phyloP scores from a whole-genome alignment of 1,139 yeast species.

The Nakaseomyces delphensis region DNA sequence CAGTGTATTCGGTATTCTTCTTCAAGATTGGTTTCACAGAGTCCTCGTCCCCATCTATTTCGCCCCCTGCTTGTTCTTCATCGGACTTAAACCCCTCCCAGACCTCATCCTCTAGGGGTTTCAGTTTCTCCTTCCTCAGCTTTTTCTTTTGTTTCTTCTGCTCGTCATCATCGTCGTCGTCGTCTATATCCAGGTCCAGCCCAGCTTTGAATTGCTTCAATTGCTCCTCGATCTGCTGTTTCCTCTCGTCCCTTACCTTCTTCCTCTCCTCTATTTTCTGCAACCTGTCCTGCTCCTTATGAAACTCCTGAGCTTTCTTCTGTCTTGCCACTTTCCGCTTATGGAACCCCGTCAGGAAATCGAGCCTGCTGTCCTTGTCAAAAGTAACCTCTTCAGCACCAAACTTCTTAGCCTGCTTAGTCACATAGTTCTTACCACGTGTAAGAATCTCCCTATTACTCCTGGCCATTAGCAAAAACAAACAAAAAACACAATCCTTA shows the following conservation, averaged over 20 bases:
- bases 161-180: slow-evolving; percentile 28
- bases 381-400: slow-evolving; percentile 73
- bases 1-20: slow-evolving; percentile 35
- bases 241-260: slow-evolving; percentile 51
- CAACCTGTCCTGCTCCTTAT: slow-evolving; percentile 66
- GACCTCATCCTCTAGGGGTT: slow-evolving; percentile 26
- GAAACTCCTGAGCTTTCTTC: slow-evolving; percentile 70
- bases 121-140: neutral
- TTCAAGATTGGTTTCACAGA: slow-evolving; percentile 36
- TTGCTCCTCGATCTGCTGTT: slow-evolving; percentile 54
- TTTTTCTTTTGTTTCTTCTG: slow-evolving; percentile 17
- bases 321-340: slow-evolving; percentile 83
- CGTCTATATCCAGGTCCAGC: slow-evolving; percentile 36
- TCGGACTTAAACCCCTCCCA: slow-evolving; percentile 39
- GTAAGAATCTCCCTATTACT: slow-evolving; percentile 76
- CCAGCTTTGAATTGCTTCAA: slow-evolving; percentile 50
- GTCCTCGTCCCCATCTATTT: slow-evolving; percentile 20
- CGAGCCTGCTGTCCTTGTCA: slow-evolving; percentile 64
- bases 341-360: slow-evolving; percentile 90
- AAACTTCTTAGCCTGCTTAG: slow-evolving; percentile 46
- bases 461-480: slow-evolving; percentile 22
- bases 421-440: slow-evolving; percentile 78
- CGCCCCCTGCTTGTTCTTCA: slow-evolving; percentile 5
- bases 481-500: neutral
- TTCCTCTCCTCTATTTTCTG: slow-evolving; percentile 71